phyloP scores from a whole-genome alignment of 2,329 filamentous ascomycete genomes.

The Trichoderma gracile region DNA sequence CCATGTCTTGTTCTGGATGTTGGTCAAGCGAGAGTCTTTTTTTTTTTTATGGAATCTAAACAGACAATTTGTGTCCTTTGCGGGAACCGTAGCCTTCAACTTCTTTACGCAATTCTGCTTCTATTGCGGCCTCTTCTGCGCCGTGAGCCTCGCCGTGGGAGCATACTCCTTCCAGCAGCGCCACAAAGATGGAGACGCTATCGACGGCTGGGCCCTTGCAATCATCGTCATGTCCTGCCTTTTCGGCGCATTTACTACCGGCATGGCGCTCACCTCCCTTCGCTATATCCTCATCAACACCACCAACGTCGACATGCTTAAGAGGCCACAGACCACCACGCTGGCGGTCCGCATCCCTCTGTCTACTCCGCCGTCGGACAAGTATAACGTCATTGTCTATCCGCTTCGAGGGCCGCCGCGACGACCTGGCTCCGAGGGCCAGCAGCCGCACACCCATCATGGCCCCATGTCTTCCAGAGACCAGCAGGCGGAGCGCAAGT shows the following conservation, averaged over 20 bases:
- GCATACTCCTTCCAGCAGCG: constrained; percentile 64
- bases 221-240: constrained; percentile 66
- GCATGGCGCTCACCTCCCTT: constrained; percentile 73
- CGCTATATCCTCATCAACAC: constrained; percentile 71
- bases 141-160: constrained; percentile 62
- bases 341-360: constrained; percentile 72
- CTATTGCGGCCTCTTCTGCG: constrained; percentile 70
- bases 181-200: constrained; percentile 40
- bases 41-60: not conserved
- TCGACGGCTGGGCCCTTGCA: constrained; percentile 65
- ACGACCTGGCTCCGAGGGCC: constrained; percentile 30
- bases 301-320: constrained; percentile 81
- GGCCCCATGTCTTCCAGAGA: constrained; percentile 40
- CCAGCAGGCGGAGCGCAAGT: constrained; percentile 60
- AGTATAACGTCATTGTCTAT: constrained; percentile 58
- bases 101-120: constrained; percentile 87
- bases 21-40: not conserved
- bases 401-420: constrained; percentile 47
- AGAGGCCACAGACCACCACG: constrained; percentile 62
- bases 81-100: constrained; percentile 64
- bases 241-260: constrained; percentile 77
- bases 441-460: not conserved
- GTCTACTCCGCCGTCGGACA: constrained; percentile 44
- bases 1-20: not conserved
- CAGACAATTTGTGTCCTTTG: not conserved